Base-by-base conservation (phyloP, 805 yeast species). In the Torulaspora franciscae region DNA sequence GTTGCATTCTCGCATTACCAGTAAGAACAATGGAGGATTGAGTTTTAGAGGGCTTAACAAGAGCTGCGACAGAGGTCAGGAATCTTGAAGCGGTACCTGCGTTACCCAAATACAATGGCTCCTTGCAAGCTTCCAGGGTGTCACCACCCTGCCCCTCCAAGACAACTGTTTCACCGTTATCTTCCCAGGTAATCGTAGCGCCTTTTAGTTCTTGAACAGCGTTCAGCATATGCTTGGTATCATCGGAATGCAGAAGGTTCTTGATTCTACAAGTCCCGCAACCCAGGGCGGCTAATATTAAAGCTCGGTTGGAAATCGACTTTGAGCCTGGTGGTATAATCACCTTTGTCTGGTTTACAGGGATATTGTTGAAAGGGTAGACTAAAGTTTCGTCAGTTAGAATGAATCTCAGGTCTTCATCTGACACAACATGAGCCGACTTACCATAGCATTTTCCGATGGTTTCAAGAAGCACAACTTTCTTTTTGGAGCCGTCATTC, bases 31-130 rank as follows among this genome's bases (percentile, higher is more conserved):
- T 80, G 47, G 71, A 59, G 27, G 74, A 69, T 8, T 63, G 58
- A 4, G 56, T 62, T 2, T 63, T 59, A 11, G 74, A 59, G 24
- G 80, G 70, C 15, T 76, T 72, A 4, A 85, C 95, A 48, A 90
- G 71, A n/a, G 95, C 77, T 14, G 95, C 96, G 24, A 93, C 91
- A 2, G 96, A 79, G 2, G 97, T 86, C 61, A 93, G 75, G 65
- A 93, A 93, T 59, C 99, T 77, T 5, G 97, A 86, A 3, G 99
- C 98, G 35, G 99, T 93, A 54, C 99, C 99, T 1, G 99, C 98
- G 61, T 93, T 93, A 46, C 99, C 99, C 50, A 93, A 74, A 67
- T 88, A 93, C 46, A 93, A 71, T 50, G 81, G 84, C 42, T 81
- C 79, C 13, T 70, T 67, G 40, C 82, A 76, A 3, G 95, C 83